Evolutionary conservation across 1,284 basidiomycete genomes (phyloP).

Genomic region (Apiotrichum montevideense): DNA sequence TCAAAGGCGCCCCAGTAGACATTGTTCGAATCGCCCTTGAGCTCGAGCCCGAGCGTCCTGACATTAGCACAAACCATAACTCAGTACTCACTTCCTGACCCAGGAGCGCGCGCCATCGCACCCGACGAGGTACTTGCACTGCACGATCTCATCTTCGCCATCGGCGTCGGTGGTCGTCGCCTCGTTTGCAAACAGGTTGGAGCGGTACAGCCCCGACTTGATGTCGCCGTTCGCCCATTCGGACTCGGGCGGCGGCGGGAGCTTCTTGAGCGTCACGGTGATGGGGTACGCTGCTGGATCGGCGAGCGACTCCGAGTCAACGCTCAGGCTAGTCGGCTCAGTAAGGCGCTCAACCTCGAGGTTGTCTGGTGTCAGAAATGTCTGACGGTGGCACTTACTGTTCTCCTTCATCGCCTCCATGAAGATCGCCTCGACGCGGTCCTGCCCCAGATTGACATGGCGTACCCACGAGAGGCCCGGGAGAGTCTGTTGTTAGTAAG

Average conservation of each 20-base stretch:
- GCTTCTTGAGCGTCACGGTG: constrained; percentile 25
- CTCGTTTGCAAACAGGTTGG: constrained; percentile 29
- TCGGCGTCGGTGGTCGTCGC: constrained; percentile 28
- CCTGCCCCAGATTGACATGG: constrained; percentile 33
- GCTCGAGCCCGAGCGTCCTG: constrained; percentile 28
- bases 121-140: constrained; percentile 29
- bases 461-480: constrained; percentile 27
- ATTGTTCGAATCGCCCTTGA: constrained; percentile 40
- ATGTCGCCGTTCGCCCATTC: constrained; percentile 20
- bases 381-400: neutral
- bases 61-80: neutral
- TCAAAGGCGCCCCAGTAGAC: constrained; percentile 42
- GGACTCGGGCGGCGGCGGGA: constrained; percentile 12
- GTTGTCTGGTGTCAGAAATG: constrained; percentile 5
- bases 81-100: constrained; percentile 14
- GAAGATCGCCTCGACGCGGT: constrained; percentile 33
- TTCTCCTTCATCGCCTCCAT: constrained; percentile 28
- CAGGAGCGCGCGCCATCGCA: constrained; percentile 26
- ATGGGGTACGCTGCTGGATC: constrained; percentile 25
- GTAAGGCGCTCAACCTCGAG: constrained; percentile 27
- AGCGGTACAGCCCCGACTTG: constrained; percentile 28
- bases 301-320: constrained; percentile 13
- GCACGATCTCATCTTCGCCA: constrained; percentile 9
- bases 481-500: constrained; percentile 8
- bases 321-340: constrained; percentile 17